These are phyloP conservation scores for Psidium guajava DNA, from an alignment of 345 rosid genomes.

Conservation along the genomic window DNA sequence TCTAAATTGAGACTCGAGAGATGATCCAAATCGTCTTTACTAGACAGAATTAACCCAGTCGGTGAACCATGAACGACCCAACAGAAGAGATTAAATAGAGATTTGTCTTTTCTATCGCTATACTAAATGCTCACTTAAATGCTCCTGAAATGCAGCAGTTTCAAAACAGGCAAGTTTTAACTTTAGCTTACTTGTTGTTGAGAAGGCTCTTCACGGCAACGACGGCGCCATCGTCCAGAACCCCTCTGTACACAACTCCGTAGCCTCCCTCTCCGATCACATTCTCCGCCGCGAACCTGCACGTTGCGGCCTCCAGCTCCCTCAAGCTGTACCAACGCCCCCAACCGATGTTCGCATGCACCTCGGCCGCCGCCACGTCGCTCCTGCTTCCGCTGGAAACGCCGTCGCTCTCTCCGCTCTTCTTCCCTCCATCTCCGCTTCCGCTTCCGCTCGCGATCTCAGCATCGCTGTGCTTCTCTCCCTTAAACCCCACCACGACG, in stretches of 20 bases:
- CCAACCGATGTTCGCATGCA: slow-evolving; percentile 66
- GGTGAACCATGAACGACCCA: neutral
- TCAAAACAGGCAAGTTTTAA: neutral
- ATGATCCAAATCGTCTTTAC: neutral
- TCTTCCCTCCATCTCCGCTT: neutral
- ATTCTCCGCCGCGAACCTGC: slow-evolving; percentile 64
- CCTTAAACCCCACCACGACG: neutral
- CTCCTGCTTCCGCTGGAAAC: slow-evolving; percentile 39
- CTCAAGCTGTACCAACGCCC: slow-evolving; percentile 78
- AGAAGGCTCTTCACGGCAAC: slow-evolving; percentile 94
- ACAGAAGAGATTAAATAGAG: neutral
- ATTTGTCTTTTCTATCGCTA: neutral
- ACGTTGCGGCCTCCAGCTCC: slow-evolving; percentile 84
- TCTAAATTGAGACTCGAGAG: neutral
- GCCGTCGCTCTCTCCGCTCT: slow-evolving; percentile 26
- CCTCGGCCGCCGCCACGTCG: slow-evolving; percentile 27
- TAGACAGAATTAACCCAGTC: neutral
- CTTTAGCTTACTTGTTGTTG: slow-evolving; percentile 63
- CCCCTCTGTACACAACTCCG: slow-evolving; percentile 78
- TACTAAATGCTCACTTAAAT: neutral
- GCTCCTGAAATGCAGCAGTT: neutral
- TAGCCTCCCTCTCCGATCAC: slow-evolving; percentile 95
- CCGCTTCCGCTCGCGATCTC: neutral
- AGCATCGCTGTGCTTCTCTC: neutral
- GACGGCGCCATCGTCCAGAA: slow-evolving; percentile 59